These are phyloP conservation scores for Corallochytrium limacisporum DNA, from an alignment of 78 protist genomes.

Conservation along the genomic window DNA sequence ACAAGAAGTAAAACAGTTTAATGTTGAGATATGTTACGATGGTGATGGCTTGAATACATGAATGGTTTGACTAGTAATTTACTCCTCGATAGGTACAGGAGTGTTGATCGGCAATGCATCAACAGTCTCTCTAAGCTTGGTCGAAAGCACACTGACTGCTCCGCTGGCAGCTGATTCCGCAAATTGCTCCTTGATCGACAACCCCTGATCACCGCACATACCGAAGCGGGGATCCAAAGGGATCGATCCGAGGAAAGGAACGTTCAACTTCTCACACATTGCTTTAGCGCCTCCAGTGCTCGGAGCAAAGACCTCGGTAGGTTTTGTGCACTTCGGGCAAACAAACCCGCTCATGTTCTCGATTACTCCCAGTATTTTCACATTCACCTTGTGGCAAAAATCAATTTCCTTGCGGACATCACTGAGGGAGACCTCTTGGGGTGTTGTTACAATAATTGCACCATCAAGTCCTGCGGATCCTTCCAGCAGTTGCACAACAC, in stretches of 20 bases:
- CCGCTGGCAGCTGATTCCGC: too few relatives aligned
- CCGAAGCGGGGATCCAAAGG: slow-evolving; percentile 5
- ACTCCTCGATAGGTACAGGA: too few relatives aligned
- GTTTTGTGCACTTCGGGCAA: slow-evolving; percentile 75
- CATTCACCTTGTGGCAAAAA: slow-evolving; percentile 75
- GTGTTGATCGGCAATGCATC: too few relatives aligned
- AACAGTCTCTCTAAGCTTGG: too few relatives aligned
- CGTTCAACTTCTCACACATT: slow-evolving; percentile 2
- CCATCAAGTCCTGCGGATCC: slow-evolving; percentile 46
- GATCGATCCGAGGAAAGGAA: not conserved
- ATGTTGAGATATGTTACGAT: too few relatives aligned
- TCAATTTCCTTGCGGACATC: slow-evolving; percentile 87
- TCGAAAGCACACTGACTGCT: too few relatives aligned
- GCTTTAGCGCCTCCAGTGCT: slow-evolving; percentile 1
- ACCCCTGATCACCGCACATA: not conserved
- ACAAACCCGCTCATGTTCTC: slow-evolving; percentile 98
- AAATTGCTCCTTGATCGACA: not conserved
- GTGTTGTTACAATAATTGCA: slow-evolving; percentile 94
- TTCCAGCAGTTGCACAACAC: slow-evolving; percentile 56
- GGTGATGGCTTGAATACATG: too few relatives aligned
- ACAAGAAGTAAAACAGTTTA: too few relatives aligned
- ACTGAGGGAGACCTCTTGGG: slow-evolving; percentile 87
- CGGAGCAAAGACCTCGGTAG: not conserved
- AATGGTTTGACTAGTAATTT: too few relatives aligned
- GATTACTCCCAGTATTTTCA: slow-evolving; percentile 91